These are phyloP conservation scores for Teunomyces barrocoloradensis DNA, from an alignment of 805 yeast species.

Conservation along the genomic window DNA sequence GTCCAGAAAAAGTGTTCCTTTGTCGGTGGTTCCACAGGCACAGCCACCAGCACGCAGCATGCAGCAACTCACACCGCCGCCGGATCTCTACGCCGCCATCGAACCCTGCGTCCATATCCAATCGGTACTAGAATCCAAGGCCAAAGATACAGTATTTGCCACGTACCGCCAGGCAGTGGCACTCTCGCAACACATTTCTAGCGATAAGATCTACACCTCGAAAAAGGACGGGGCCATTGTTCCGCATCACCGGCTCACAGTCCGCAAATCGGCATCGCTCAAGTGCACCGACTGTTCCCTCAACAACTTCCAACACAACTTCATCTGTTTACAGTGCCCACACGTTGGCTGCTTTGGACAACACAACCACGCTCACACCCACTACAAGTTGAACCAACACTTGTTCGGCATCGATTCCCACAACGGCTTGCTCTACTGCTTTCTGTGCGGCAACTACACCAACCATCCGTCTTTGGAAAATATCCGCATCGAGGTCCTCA, in stretches of 20 bases:
- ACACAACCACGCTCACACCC: conserved; percentile 30
- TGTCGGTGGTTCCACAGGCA: not conserved
- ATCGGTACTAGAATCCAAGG: conserved; percentile 47
- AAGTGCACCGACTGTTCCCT: conserved; percentile 51
- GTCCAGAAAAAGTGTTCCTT: not conserved
- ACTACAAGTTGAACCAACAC: conserved; percentile 33
- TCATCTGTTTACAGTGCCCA: conserved; percentile 74
- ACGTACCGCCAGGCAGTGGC: conserved; percentile 54
- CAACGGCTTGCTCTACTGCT: conserved; percentile 72
- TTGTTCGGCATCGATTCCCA: conserved; percentile 56
- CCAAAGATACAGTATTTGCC: conserved; percentile 46
- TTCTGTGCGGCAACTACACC: conserved; percentile 71
- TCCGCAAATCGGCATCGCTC: conserved; percentile 43
- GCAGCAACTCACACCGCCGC: conserved; percentile 13
- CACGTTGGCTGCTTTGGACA: conserved; percentile 63
- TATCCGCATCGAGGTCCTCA: conserved; percentile 33
- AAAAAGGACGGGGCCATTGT: conserved; percentile 38
- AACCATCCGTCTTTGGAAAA: conserved; percentile 57
- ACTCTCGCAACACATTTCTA: conserved; percentile 37
- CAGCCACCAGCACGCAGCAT: not conserved
- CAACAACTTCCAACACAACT: conserved; percentile 43
- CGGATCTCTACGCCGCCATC: conserved; percentile 28
- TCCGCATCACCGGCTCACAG: conserved; percentile 36
- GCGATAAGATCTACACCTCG: conserved; percentile 23
- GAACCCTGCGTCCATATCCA: conserved; percentile 50